Evolutionary conservation across 768 basidiomycete genomes (phyloP), one percentile per base, ranked within the genome.

Genomic region (Suillus americanus): DNA sequence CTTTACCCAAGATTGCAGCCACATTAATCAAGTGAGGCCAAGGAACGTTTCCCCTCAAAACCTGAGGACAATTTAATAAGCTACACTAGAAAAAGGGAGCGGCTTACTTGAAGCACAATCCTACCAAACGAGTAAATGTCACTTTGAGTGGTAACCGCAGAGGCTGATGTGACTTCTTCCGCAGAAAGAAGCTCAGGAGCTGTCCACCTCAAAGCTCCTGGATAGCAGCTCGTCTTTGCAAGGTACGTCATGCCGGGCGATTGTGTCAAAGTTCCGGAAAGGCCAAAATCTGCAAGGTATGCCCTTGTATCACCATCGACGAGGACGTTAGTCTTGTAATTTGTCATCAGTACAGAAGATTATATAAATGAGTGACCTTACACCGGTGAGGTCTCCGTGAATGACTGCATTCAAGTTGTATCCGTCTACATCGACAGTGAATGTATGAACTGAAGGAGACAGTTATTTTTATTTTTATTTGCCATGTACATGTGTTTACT

Each of bases 101-200:
- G 6, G 41, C 40, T 35, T 79, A 54, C 64, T 61, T 62, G 64
- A 14, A 62, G 40, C 23, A 69, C 65, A 18, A 81, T 76, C 64
- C 79, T 78, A 4, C 81, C 81, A 64, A 79, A 80, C 0, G 81
- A 81, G 4, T 77, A 83, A 14, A 82, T 77, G 69, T 83, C 82
- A 61, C 73, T 80, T 25, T 20, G 69, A 28, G 48, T 28, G 2
- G 37, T 54, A 9, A 62, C 33, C 16, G 61, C 23, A 16, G 48
- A 50, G 23, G 23, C 23, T 25, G 37, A 41, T 7, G n/a, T n/a
- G n/a, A n/a, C n/a, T n/a, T 12, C n/a, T 43, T 45, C 59, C 37
- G 5, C 50, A 5, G 57, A 37, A 64, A 78, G 81, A 1, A 82
- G 69, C 20, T 75, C 67, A 0, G 79, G 70, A 46, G 81, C 81